A percentile compares a stretch with the other conserved stretches of the same genome.
These are phyloP conservation scores for Epichloe typhina DNA, from an alignment of 2,329 filamentous ascomycete species.

Conservation along the genomic window DNA sequence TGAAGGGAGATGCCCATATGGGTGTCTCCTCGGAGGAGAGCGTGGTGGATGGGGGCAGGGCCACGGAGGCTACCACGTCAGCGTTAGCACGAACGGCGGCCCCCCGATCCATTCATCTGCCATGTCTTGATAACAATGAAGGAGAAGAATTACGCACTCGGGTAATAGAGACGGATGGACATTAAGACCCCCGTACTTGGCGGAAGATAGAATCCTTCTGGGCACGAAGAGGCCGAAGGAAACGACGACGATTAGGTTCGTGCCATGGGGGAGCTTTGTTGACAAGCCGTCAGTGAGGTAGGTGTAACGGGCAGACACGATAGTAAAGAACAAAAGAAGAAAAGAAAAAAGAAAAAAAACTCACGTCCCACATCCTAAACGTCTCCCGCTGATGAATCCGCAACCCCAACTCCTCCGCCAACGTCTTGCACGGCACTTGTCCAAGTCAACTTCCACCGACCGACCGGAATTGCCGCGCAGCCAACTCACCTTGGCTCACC, in stretches of 20 bases:
- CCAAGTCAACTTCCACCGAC: too few relatives aligned
- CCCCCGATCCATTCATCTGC: too few relatives aligned
- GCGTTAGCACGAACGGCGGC: not conserved
- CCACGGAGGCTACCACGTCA: constrained; percentile 54
- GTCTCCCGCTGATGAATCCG: constrained; percentile 64
- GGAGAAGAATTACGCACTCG: constrained; percentile 37
- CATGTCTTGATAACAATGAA: too few relatives aligned
- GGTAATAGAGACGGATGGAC: constrained; percentile 86
- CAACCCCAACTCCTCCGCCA: constrained; percentile 51
- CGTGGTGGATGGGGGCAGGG: constrained; percentile 74
- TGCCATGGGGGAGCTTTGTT: constrained; percentile 40
- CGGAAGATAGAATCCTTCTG: constrained; percentile 51
- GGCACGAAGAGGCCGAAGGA: constrained; percentile 91
- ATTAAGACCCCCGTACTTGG: constrained; percentile 85
- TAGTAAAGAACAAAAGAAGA: not conserved
- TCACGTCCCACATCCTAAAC: constrained; percentile 68
- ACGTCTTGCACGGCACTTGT: constrained; percentile 62
- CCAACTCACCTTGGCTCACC: constrained; percentile 45
- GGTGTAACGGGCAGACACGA: not conserved
- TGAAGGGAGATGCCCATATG: constrained; percentile 72
- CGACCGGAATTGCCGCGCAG: too few relatives aligned
- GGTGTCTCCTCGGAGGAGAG: constrained; percentile 49
- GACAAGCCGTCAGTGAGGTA: not conserved
- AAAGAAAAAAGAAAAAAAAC: constrained; percentile 14
- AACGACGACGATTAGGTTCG: constrained; percentile 78